Percentiles rank a stretch among this genome's conserved stretches.
These are phyloP conservation scores for Desmodesmus armatus DNA, from an alignment of 139 green algal species.

Conservation along the genomic window DNA sequence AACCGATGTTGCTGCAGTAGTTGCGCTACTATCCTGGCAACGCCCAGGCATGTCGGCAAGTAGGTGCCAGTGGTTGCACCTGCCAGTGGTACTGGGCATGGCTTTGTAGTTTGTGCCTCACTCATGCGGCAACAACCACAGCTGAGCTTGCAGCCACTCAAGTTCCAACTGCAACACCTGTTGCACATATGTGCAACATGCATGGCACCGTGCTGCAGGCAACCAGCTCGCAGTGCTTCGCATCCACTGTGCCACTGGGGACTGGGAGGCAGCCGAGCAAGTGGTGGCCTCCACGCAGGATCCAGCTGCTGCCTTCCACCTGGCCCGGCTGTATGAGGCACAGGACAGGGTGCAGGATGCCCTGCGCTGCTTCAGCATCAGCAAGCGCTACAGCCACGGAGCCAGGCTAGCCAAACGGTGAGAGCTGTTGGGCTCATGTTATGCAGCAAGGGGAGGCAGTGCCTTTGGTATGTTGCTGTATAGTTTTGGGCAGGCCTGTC, in stretches of 20 bases:
- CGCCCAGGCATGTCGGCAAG: no score
- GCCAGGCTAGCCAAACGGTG: slow-evolving; percentile 67
- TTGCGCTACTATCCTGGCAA: no score
- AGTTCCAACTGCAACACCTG: no score
- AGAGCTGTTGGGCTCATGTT: no score
- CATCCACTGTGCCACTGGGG: slow-evolving; percentile 66
- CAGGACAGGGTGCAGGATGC: slow-evolving; percentile 62
- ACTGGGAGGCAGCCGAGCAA: slow-evolving; percentile 66
- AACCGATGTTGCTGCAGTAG: no score
- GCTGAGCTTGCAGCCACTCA: no score
- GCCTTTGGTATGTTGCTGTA: no score
- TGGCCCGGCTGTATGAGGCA: slow-evolving; percentile 82
- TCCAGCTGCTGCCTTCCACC: slow-evolving; percentile 79
- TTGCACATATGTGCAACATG: background rate
- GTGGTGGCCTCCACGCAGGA: slow-evolving; percentile 47
- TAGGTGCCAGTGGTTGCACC: no score
- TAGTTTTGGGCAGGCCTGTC: no score
- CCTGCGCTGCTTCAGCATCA: slow-evolving; percentile 63
- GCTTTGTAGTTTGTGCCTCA: background rate
- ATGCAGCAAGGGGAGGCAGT: no score
- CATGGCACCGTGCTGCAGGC: slow-evolving; percentile 32
- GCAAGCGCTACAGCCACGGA: slow-evolving; percentile 67
- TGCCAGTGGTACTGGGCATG: no score
- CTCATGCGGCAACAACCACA: no score
- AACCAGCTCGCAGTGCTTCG: slow-evolving; percentile 73